Evolutionary conservation across 495 filamentous ascomycete genomes (phyloP), one percentile per base, ranked within the genome.

Genomic region (Hyaloscypha finlandica): DNA sequence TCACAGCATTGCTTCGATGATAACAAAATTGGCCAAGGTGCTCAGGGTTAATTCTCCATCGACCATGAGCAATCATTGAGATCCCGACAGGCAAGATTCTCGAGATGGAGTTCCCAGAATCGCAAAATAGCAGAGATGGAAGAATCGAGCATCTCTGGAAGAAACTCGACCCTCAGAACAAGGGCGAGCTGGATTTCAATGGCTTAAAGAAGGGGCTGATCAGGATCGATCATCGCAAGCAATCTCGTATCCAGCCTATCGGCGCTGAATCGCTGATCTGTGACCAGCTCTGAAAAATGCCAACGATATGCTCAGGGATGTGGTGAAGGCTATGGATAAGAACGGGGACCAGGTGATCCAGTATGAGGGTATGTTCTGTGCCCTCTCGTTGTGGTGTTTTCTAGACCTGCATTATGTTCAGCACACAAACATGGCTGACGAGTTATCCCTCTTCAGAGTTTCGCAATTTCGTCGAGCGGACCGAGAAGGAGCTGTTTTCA

Each of bases 211-310:
- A 87, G 76, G 95, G 96, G 16, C 77, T 99, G 67, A 88, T 80
- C 76, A 90, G 88, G 76, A 92, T 98, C 66, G 93, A 99, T 76
- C 95, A 99, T 77, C 95, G 94, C 96, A 81, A 83, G 92, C 45
- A 45, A 68, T 58, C 53, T 57, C 66, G 63, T 20, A 52, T 55
- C 60, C 22, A 54, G 19, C 62, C 45, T 45, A 39, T n/a, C n/a
- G 42, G 42, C 42, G 16, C 39, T 48, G 31, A 51, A 45, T 3
- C 25, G 39, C 65, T 68, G 30, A 73, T 22, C 54, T 39, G 48
- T 67, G 48, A 39, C 37, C 75, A 97, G 94, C 95, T 65, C 82
- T 99, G 69, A 96, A 97, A 82, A 92, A 97, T 81, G 95, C 95
- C 71, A 92, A 95, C 76, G 78, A 84, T n/a, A 86, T 98, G 81